Conservation (phyloP, 1,284 basidiomycete genomes). For the Ustilago hordei region DNA sequence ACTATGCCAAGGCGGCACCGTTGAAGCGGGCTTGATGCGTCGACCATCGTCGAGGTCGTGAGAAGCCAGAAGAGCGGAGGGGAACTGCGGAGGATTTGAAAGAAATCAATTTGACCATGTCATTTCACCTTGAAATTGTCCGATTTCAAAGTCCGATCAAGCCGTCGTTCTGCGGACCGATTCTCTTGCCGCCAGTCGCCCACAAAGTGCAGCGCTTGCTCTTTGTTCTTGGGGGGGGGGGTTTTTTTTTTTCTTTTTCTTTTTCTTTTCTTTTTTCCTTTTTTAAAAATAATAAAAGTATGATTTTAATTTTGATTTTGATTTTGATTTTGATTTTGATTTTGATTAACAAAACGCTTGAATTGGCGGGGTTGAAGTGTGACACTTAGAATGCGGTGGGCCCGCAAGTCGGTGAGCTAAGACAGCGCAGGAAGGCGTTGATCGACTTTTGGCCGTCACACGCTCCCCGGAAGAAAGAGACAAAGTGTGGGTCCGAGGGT, state of each 20-base stretch:
- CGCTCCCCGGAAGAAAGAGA: background rate
- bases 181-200: background rate
- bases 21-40: background rate
- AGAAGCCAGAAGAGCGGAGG: constrained; percentile 8
- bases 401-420: too few relatives aligned
- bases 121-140: constrained; percentile 38
- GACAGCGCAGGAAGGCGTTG: too few relatives aligned
- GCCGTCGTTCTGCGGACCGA: background rate
- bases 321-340: too few relatives aligned
- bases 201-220: background rate
- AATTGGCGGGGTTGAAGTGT: too few relatives aligned
- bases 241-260: too few relatives aligned
- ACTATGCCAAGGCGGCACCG: background rate
- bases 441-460: too few relatives aligned
- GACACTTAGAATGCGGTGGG: too few relatives aligned
- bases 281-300: background rate
- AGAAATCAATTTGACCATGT: constrained; percentile 23
- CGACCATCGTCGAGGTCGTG: background rate
- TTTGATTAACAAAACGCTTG: too few relatives aligned
- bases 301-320: too few relatives aligned
- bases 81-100: constrained; percentile 11
- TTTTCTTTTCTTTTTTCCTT: constrained; percentile 5
- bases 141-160: constrained; percentile 26
- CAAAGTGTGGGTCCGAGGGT: background rate
- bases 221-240: too few relatives aligned